Conservation (phyloP, 2,329 filamentous ascomycete species). For the Bipolaris oryzae region DNA sequence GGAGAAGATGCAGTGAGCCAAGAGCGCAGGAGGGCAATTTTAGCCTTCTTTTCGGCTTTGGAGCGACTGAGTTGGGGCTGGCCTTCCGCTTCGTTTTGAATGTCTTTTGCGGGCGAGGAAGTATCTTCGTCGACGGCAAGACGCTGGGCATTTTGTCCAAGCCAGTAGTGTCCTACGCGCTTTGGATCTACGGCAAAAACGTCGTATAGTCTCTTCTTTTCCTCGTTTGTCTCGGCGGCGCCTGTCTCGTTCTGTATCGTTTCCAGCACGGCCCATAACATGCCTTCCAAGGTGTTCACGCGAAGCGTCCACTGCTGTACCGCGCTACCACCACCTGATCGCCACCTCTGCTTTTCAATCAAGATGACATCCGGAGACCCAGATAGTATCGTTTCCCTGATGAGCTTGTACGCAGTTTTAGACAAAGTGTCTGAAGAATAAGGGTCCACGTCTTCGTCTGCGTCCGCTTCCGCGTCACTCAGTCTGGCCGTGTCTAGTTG, state of each 20-base stretch:
- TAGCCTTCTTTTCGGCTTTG: slow-evolving; percentile 61
- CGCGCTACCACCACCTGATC: slow-evolving; percentile 66
- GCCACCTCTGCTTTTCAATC: slow-evolving; percentile 70
- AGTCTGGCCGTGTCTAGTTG: background rate
- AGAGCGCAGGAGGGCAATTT: slow-evolving; percentile 64
- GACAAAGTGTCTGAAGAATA: slow-evolving; percentile 63
- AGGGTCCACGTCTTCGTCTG: slow-evolving; percentile 39
- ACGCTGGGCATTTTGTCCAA: slow-evolving; percentile 23
- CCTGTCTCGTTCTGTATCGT: slow-evolving; percentile 1
- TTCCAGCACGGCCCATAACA: slow-evolving; percentile 70
- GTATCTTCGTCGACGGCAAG: slow-evolving; percentile 2
- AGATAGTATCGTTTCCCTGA: slow-evolving; percentile 56
- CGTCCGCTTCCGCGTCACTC: slow-evolving; percentile 3
- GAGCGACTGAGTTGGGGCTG: slow-evolving; percentile 44
- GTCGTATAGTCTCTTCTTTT: slow-evolving; percentile 8
- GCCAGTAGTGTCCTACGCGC: slow-evolving; percentile 48
- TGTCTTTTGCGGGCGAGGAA: background rate
- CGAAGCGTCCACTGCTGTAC: slow-evolving; percentile 83
- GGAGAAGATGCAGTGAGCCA: slow-evolving; percentile 34
- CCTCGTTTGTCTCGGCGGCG: background rate
- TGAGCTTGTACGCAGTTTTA: slow-evolving; percentile 60
- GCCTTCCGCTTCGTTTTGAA: slow-evolving; percentile 12
- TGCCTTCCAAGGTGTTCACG: slow-evolving; percentile 81
- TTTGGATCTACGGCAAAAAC: slow-evolving; percentile 45
- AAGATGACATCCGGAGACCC: slow-evolving; percentile 71